Evolutionary conservation across 2,329 filamentous ascomycete genomes (phyloP).

Genomic region (Biscogniauxia sp.): DNA sequence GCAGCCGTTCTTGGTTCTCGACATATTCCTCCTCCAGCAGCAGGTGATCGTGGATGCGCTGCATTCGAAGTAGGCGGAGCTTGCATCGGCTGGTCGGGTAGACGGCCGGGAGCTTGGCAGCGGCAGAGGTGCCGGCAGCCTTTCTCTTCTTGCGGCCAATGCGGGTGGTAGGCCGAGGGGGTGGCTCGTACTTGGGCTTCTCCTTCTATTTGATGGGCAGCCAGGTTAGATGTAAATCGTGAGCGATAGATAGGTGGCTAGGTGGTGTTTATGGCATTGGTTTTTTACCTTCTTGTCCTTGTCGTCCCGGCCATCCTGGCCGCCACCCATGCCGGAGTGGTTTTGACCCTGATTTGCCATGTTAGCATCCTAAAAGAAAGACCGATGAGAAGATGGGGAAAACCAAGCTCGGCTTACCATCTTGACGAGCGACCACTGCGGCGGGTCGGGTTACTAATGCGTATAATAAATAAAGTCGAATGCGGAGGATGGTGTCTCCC

Average conservation of each 20-base stretch:
- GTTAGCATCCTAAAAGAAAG: slow-evolving; percentile 10
- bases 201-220: slow-evolving; percentile 68
- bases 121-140: slow-evolving; percentile 86
- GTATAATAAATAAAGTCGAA: neutral
- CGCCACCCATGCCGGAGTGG: slow-evolving; percentile 82
- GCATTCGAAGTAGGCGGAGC: slow-evolving; percentile 94
- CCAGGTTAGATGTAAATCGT: neutral
- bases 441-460: slow-evolving; percentile 11
- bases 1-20: slow-evolving; percentile 94
- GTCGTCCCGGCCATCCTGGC: slow-evolving; percentile 74
- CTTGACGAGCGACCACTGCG: slow-evolving; percentile 17
- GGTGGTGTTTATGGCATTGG: neutral
- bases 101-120: slow-evolving; percentile 90
- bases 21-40: slow-evolving; percentile 98
- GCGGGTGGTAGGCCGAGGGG: slow-evolving; percentile 92
- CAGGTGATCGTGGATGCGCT: slow-evolving; percentile 96
- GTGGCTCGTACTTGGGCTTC: slow-evolving; percentile 99
- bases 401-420: slow-evolving; percentile 25
- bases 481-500: too few relatives aligned
- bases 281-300: slow-evolving; percentile 89
- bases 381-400: neutral
- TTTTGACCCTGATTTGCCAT: slow-evolving; percentile 65
- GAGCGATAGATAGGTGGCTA: neutral
- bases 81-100: slow-evolving; percentile 98
- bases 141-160: slow-evolving; percentile 99